Evolutionary conservation across 768 basidiomycete species (phyloP).

Genomic region (Cyclocybe aegerita): DNA sequence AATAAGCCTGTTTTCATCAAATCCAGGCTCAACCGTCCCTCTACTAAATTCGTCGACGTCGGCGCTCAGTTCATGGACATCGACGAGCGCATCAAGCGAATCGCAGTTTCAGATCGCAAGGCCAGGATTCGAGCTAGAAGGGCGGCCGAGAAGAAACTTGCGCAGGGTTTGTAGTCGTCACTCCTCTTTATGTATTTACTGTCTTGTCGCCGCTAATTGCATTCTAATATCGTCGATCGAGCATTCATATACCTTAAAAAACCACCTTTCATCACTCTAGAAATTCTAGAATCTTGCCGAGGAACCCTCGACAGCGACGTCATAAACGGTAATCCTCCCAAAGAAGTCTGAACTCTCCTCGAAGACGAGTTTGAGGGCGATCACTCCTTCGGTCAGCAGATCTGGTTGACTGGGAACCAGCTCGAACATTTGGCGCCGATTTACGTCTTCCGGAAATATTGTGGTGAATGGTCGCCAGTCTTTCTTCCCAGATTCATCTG

Average conservation of each 20-base stretch:
- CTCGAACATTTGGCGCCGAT: conserved; percentile 68
- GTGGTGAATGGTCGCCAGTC: conserved; percentile 52
- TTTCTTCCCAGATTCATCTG: conserved; percentile 25
- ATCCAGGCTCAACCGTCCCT: conserved; percentile 44
- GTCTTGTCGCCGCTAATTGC: conserved; percentile 5
- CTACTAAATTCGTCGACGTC: conserved; percentile 71
- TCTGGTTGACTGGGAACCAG: conserved; percentile 30
- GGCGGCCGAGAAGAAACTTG: conserved; percentile 21
- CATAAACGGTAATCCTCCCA: conserved; percentile 76
- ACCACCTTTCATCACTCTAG: background rate
- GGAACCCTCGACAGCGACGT: conserved; percentile 45
- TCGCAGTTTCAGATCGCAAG: conserved; percentile 49
- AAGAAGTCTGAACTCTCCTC: conserved; percentile 86
- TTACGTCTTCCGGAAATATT: conserved; percentile 80
- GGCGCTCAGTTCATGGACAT: conserved; percentile 68
- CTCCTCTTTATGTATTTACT: background rate
- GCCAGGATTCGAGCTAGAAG: conserved; percentile 27
- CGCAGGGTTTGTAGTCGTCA: conserved; percentile 5
- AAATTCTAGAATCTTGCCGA: conserved; percentile 6
- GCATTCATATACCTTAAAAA: background rate
- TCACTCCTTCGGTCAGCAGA: conserved; percentile 31
- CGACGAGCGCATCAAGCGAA: conserved; percentile 49
- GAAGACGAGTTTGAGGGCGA: conserved; percentile 64
- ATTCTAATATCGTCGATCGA: conserved; percentile 6
- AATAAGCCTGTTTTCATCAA: conserved; percentile 35